Evolutionary conservation across 2,329 filamentous ascomycete species (phyloP), one percentile per base, ranked within the genome.

Genomic region (Exserohilum rostratum): DNA sequence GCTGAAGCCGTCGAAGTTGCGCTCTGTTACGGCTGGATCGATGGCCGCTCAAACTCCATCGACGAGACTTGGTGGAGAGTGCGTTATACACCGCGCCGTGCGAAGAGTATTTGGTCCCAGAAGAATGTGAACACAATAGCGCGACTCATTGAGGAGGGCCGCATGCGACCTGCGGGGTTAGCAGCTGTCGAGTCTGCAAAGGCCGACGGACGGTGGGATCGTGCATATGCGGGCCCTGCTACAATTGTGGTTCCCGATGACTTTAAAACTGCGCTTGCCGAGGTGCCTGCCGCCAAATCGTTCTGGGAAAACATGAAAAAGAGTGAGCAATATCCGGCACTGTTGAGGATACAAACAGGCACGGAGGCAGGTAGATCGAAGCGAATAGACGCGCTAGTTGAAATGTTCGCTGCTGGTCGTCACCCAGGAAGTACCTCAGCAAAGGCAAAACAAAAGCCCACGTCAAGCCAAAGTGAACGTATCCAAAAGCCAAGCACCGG

Each of bases 11-110:
- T 87, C 15, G 81, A 86, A 64, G 71, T 77, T 30, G 84, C 84
- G 1, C 76, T 87, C 6, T 87, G 84, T 66, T 83, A 82, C 63
- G 85, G 85, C 37, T 87, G 85, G 85, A 87, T 87, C 52, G 84
- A 87, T 65, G 83, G 85, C 0, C 83, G 84, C 62, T 77, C 77
- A 2, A 76, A 77, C 42, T 53, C 72, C 3, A 67, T 76, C 42
- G 80, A 85, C 58, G 76, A 76, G 0, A 62, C 71, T 3, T 79
- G 78, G 60, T 86, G 83, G 67, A 66, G 82, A 1, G 82, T 84
- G 61, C 79, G 83, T 7, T 87, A 85, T 74, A 85, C 84, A 1
- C 85, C 84, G 1, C 83, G 85, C 4, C 78, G 81, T 3, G 67
- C 76, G 27, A 79, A 78, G 30, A 85, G 83, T 62, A 65, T 83